Conservation (phyloP, 2,329 filamentous ascomycete species). For the Aspergillus chevalieri region DNA sequence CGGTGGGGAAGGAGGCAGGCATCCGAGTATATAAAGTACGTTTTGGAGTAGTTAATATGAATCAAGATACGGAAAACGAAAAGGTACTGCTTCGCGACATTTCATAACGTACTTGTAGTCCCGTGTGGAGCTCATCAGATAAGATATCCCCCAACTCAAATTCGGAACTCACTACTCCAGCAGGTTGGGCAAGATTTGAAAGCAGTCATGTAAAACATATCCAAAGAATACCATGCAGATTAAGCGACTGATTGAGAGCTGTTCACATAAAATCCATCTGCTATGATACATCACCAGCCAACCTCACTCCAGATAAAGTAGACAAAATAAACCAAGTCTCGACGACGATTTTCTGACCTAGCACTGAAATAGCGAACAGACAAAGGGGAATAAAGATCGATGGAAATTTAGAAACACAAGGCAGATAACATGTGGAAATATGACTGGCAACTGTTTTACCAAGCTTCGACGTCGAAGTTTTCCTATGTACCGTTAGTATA, state of each 20-base stretch:
- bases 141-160: no score
- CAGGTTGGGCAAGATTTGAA: no score
- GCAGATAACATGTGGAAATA: neutral
- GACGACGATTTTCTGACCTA: neutral
- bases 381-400: neutral
- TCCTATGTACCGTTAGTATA: slow-evolving; percentile 49
- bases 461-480: slow-evolving; percentile 87
- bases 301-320: neutral
- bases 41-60: no score
- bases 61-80: no score
- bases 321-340: slow-evolving; percentile 2
- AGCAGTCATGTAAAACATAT: no score
- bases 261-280: neutral
- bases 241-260: neutral
- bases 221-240: neutral
- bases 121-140: no score
- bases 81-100: no score
- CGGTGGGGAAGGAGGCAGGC: no score
- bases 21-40: no score
- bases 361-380: neutral
- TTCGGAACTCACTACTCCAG: no score
- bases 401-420: neutral
- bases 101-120: no score
- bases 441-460: slow-evolving; percentile 48
- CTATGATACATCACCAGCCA: neutral